A percentile compares a stretch with the other conserved stretches of the same genome.
phyloP scores from a whole-genome alignment of 1,139 yeast species.

The Pichia sp. region DNA sequence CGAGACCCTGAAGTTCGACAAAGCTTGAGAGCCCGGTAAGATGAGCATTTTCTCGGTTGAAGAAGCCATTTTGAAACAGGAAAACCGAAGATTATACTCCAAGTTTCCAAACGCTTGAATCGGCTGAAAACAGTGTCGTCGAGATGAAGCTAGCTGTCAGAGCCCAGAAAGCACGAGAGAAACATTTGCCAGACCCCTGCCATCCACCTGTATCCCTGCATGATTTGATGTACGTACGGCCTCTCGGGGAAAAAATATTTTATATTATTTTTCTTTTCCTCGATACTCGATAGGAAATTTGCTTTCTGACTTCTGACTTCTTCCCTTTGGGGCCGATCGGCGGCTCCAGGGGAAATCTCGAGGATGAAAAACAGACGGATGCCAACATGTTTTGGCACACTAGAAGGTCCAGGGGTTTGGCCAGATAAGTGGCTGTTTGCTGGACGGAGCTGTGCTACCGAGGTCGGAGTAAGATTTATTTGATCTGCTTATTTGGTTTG shows the following conservation, averaged over 20 bases:
- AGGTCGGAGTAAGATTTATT: neutral
- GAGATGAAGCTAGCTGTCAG: neutral
- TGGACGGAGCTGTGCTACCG: neutral
- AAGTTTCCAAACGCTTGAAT: neutral
- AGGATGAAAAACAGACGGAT: neutral
- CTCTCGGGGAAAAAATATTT: neutral
- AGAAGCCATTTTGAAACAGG: slow-evolving; percentile 5
- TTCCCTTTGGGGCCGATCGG: slow-evolving; percentile 7
- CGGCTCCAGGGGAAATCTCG: neutral
- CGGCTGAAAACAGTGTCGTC: neutral
- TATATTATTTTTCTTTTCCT: neutral
- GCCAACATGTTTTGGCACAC: neutral
- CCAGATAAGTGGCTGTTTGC: neutral
- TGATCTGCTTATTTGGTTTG: neutral
- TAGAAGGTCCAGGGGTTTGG: neutral
- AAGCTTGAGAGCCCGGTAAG: slow-evolving; percentile 86
- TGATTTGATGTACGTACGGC: neutral
- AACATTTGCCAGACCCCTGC: neutral
- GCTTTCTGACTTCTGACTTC: slow-evolving; percentile 1
- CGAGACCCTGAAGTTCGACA: slow-evolving; percentile 79
- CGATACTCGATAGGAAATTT: neutral
- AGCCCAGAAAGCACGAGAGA: neutral
- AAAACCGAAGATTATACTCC: slow-evolving; percentile 1
- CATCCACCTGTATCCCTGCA: too few species aligned
- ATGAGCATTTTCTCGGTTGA: slow-evolving; percentile 42